phyloP scores from a whole-genome alignment of 805 yeast genomes.

The Candida easanensis region DNA sequence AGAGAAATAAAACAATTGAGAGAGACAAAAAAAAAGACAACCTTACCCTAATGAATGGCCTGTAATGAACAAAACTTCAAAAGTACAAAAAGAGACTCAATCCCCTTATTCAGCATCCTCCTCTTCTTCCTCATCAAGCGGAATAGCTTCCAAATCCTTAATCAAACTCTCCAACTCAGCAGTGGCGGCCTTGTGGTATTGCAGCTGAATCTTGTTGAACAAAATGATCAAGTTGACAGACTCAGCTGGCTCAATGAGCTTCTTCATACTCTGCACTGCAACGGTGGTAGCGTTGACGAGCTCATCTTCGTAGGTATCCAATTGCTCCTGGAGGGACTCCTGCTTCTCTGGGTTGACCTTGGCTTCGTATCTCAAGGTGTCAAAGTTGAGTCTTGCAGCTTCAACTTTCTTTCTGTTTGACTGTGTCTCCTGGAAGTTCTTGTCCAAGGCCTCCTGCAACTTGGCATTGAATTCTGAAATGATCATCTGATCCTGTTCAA shows the following conservation, averaged over 20 bases:
- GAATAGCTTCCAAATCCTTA: constrained; percentile 41
- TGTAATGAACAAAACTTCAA: not conserved
- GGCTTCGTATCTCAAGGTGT: constrained; percentile 60
- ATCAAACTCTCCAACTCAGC: constrained; percentile 44
- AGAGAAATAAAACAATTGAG: not conserved
- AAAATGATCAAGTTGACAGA: constrained; percentile 59
- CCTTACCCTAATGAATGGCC: not conserved
- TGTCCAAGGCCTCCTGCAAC: constrained; percentile 49
- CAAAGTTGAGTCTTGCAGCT: constrained; percentile 66
- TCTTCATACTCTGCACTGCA: constrained; percentile 79
- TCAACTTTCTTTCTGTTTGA: constrained; percentile 68
- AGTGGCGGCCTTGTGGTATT: constrained; percentile 54
- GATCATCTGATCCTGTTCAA: constrained; percentile 66
- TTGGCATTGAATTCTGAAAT: constrained; percentile 56
- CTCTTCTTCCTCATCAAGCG: constrained; percentile 43
- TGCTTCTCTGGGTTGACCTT: constrained; percentile 28
- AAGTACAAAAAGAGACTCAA: not conserved
- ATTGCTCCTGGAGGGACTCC: constrained; percentile 34
- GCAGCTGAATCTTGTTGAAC: constrained; percentile 68
- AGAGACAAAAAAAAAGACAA: not conserved
- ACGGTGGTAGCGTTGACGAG: constrained; percentile 73
- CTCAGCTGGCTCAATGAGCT: constrained; percentile 64
- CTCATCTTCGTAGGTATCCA: constrained; percentile 62
- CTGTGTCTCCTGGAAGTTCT: constrained; percentile 58
- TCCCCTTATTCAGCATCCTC: constrained; percentile 31